These are phyloP conservation scores for Hura crepitans DNA, from an alignment of 441 rosid species.

Conservation along the genomic window DNA sequence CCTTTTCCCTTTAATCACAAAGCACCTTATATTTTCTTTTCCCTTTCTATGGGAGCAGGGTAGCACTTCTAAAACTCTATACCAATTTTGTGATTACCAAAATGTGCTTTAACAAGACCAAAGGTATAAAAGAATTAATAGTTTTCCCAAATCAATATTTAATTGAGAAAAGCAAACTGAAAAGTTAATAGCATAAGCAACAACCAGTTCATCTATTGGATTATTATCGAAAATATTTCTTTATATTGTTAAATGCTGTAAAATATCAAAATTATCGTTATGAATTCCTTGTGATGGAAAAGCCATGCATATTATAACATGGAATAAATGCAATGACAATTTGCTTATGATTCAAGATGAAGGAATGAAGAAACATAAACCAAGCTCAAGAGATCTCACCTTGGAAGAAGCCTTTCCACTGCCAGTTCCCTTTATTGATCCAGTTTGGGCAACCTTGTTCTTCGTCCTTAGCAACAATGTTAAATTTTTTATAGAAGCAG, in stretches of 20 bases:
- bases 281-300: not conserved
- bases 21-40: too few species aligned
- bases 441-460: slow-evolving; percentile 56
- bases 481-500: slow-evolving; percentile 86
- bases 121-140: not conserved
- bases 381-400: slow-evolving; percentile 43
- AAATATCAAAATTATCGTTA: too few species aligned
- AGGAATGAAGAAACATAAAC: not conserved
- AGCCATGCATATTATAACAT: not conserved
- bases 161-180: not conserved
- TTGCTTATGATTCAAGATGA: not conserved
- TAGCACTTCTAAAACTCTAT: not conserved
- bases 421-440: slow-evolving; percentile 62
- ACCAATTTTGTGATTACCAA: not conserved
- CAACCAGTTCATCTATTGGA: not conserved
- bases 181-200: not conserved
- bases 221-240: not conserved
- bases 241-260: too few species aligned
- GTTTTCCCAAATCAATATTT: not conserved
- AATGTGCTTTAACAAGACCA: not conserved
- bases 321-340: not conserved
- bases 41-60: too few species aligned
- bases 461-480: slow-evolving; percentile 63
- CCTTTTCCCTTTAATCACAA: too few species aligned
- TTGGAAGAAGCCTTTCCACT: slow-evolving; percentile 73